Evolutionary conservation across 2,329 filamentous ascomycete species (phyloP), one percentile per base, ranked within the genome.

Genomic region (Stachybotrys chartarum): DNA sequence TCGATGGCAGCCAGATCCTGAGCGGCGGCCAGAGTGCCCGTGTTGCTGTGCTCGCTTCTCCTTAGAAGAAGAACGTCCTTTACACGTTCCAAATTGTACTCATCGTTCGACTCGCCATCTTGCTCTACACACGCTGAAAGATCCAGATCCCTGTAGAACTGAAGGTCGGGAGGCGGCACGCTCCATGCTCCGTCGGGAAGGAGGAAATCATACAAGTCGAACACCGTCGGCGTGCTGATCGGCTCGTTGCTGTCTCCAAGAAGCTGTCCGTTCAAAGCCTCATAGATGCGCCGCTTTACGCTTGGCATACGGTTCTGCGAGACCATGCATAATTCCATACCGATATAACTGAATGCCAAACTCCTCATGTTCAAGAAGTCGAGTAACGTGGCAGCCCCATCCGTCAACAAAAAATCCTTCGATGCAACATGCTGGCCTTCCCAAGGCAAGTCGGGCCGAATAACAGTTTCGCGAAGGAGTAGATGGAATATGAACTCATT

Each of bases 121-220:
- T 81, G 75, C 55, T 83, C 82, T 11, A 82, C 67, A 61, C 87
- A 93, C 1, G 82, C 74, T 4, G 80, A 78, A 51, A 95, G 72
- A 60, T 92, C 84, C 30, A 95, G 69, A 47, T 85, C 84, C 17
- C 75, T 74, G 58, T 92, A 86, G 58, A 82, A 82, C 46, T 76
- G 72, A 18, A 88, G 73, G 6, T 76, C 68, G 3, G 85, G 83
- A 3, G 80, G 70, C 2, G 79, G 66, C 5, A 75, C 68, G 30
- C 75, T 70, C 75, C 81, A 83, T n/a, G 75, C 66, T 16, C 70
- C 75, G 50, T 78, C 78, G 18, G 77, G 68, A 2, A 80, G 70
- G 57, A 94, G 81, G 64, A 97, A 97, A 71, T 99, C 94, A 64
- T 96, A 94, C 24, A 97, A 79, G 60, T 97, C 91, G 65, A 97